These are phyloP conservation scores for Talaromyces proteolyticus DNA, from an alignment of 495 filamentous ascomycete genomes.

Conservation along the genomic window DNA sequence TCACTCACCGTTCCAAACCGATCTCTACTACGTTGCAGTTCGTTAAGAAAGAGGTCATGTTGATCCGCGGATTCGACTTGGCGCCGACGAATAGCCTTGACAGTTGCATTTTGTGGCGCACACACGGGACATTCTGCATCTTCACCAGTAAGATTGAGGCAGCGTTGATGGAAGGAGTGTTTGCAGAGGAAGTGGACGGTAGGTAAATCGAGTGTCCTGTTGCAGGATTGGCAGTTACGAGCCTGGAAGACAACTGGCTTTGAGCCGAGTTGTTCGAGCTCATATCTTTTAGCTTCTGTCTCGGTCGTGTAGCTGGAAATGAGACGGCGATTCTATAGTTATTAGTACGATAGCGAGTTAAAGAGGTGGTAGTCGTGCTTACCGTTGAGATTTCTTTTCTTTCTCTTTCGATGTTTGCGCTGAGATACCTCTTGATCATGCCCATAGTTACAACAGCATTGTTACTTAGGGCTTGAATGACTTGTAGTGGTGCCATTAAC, in stretches of 20 bases:
- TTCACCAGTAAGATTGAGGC: slow-evolving; percentile 61
- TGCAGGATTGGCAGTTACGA: slow-evolving; percentile 78
- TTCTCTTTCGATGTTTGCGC: slow-evolving; percentile 82
- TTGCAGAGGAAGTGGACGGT: slow-evolving; percentile 95
- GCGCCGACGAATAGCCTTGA: slow-evolving; percentile 74
- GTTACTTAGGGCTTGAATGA: slow-evolving; percentile 84
- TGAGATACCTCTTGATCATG: slow-evolving; percentile 89
- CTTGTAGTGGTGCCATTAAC: slow-evolving; percentile 92
- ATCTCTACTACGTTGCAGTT: slow-evolving; percentile 72
- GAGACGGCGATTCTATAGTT: slow-evolving; percentile 65
- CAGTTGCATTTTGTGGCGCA: slow-evolving; percentile 74
- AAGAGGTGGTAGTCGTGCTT: slow-evolving; percentile 8
- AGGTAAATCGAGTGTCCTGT: slow-evolving; percentile 69
- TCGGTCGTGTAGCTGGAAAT: slow-evolving; percentile 83
- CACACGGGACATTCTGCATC: slow-evolving; percentile 81
- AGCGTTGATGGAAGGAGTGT: slow-evolving; percentile 90
- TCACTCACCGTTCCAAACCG: slow-evolving; percentile 84
- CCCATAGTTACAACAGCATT: slow-evolving; percentile 94
- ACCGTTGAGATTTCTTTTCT: slow-evolving; percentile 72
- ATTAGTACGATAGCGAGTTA: neutral
- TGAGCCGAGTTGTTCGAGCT: slow-evolving; percentile 66
- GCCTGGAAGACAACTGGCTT: slow-evolving; percentile 89
- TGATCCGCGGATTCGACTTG: slow-evolving; percentile 84
- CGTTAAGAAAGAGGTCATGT: slow-evolving; percentile 85
- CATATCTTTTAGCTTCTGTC: slow-evolving; percentile 69